These are phyloP conservation scores for Saraca asoca DNA, from an alignment of 331 rosid species.

Conservation along the genomic window DNA sequence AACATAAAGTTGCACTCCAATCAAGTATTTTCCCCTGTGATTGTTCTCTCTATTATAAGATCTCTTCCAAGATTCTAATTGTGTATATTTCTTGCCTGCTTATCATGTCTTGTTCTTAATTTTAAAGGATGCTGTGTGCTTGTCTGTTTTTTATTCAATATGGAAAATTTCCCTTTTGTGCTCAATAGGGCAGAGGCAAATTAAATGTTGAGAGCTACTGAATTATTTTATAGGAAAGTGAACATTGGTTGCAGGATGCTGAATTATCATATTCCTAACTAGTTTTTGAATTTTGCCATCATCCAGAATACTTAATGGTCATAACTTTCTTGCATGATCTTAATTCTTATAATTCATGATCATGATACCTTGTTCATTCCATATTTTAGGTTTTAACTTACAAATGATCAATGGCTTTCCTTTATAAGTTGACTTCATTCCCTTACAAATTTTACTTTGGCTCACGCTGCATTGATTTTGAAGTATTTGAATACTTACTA, in stretches of 20 bases:
- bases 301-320: not conserved
- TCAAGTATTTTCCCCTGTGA: conserved; percentile 42
- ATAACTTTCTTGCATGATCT: not conserved
- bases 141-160: conserved; percentile 1
- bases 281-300: not conserved
- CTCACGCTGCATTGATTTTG: conserved; percentile 17
- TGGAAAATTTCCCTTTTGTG: conserved; percentile 5
- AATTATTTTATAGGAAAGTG: not conserved
- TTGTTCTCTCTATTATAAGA: conserved; percentile 8
- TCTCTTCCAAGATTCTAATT: not conserved
- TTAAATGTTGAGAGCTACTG: conserved; percentile 2
- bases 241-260: conserved; percentile 20
- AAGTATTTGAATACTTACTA: conserved; percentile 23
- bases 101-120: not conserved
- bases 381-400: conserved; percentile 3
- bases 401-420: conserved; percentile 1
- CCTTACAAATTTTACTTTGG: conserved; percentile 5
- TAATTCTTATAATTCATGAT: conserved; percentile 1
- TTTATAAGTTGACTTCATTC: conserved; percentile 11
- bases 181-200: not conserved
- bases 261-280: not conserved
- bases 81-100: not conserved
- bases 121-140: not conserved
- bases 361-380: not conserved
- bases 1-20: conserved; percentile 37